A percentile compares a stretch with the other conserved stretches of the same genome.
Conservation (phyloP, 1,284 basidiomycete species). For the Marasmius tenuissimus region DNA sequence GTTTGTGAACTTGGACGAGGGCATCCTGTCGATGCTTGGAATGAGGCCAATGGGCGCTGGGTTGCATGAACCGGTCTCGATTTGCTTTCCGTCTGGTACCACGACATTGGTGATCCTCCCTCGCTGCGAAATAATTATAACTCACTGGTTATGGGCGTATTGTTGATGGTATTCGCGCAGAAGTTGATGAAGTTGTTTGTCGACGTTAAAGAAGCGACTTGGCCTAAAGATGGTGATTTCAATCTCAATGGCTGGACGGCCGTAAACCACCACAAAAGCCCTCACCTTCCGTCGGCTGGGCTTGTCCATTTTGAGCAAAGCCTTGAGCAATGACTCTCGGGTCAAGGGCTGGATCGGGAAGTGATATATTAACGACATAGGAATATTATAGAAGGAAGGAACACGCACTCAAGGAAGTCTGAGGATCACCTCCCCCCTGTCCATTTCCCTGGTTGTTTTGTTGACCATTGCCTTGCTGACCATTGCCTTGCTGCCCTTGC, state of each 20-base stretch:
- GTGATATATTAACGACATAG: neutral
- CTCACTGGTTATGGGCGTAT: slow-evolving; percentile 19
- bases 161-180: slow-evolving; percentile 24
- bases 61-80: slow-evolving; percentile 12
- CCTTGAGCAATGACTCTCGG: slow-evolving; percentile 39
- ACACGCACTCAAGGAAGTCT: slow-evolving; percentile 32
- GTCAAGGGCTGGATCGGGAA: slow-evolving; percentile 30
- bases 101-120: neutral
- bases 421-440: slow-evolving; percentile 20
- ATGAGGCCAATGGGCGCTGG: slow-evolving; percentile 14
- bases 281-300: slow-evolving; percentile 13
- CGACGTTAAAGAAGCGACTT: slow-evolving; percentile 48
- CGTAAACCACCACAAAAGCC: neutral
- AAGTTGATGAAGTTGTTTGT: slow-evolving; percentile 62
- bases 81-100: slow-evolving; percentile 7
- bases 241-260: neutral
- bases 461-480: slow-evolving; percentile 1
- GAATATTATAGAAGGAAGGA: neutral
- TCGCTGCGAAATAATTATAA: neutral
- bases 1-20: slow-evolving; percentile 51
- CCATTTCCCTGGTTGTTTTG: slow-evolving; percentile 7
- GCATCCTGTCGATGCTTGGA: slow-evolving; percentile 37
- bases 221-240: slow-evolving; percentile 35
- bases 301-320: slow-evolving; percentile 44
- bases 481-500: neutral